These are phyloP conservation scores for Podospora tetraspora DNA, from an alignment of 495 filamentous ascomycete species.

Conservation along the genomic window DNA sequence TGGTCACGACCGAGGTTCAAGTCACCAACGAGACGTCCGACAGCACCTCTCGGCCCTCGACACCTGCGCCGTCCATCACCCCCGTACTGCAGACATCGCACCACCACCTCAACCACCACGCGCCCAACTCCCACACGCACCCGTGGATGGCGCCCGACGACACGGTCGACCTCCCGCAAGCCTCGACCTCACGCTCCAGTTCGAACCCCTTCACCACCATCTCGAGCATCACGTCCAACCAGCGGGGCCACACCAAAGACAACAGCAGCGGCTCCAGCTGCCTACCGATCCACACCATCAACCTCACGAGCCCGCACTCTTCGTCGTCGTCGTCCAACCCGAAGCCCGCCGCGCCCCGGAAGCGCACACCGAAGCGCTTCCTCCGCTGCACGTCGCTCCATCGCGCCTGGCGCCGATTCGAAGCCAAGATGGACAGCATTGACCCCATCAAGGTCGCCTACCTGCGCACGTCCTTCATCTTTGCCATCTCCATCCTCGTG, in stretches of 20 bases:
- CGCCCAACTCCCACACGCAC: conserved; percentile 10
- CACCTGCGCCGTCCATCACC: conserved; percentile 16
- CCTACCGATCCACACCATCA: background rate
- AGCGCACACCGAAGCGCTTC: background rate
- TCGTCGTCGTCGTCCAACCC: background rate
- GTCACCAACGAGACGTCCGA: conserved; percentile 27
- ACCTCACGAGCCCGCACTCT: background rate
- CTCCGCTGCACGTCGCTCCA: background rate
- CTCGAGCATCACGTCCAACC: conserved; percentile 18
- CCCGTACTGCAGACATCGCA: conserved; percentile 16
- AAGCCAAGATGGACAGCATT: conserved; percentile 36
- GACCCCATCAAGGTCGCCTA: conserved; percentile 68
- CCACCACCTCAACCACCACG: conserved; percentile 9
- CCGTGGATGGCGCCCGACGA: conserved; percentile 17
- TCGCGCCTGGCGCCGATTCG: conserved; percentile 10
- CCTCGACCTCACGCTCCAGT: conserved; percentile 1
- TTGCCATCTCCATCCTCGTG: conserved; percentile 71
- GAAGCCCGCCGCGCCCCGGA: background rate
- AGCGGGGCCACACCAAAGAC: background rate
- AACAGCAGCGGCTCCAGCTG: background rate
- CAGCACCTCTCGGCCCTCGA: conserved; percentile 15
- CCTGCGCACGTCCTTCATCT: conserved; percentile 73
- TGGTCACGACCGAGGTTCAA: conserved; percentile 35
- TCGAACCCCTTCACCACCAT: conserved; percentile 21
- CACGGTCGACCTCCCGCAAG: conserved; percentile 1